These are phyloP conservation scores for Linum usitatissimum DNA, from an alignment of 345 rosid genomes.

Conservation along the genomic window DNA sequence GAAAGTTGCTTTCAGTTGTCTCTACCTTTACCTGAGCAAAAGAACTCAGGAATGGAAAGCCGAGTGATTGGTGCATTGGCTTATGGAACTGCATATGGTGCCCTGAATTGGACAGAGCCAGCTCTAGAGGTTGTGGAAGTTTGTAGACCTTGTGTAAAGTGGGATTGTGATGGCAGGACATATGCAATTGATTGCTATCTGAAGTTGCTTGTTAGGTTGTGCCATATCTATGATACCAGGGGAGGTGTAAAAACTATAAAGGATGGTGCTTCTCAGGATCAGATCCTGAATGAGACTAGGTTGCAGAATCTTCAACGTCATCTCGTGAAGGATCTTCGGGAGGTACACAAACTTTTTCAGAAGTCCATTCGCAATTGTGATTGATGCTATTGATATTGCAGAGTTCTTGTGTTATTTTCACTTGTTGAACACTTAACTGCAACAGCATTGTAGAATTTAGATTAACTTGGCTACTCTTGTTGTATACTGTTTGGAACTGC, in stretches of 20 bases:
- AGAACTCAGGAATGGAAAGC: conserved; percentile 90
- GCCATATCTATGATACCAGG: conserved; percentile 90
- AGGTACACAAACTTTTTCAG: conserved; percentile 37
- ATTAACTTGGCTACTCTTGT: too few relatives aligned
- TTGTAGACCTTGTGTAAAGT: conserved; percentile 90
- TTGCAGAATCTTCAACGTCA: conserved; percentile 81
- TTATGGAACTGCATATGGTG: conserved; percentile 98
- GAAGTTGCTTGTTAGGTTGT: conserved; percentile 87
- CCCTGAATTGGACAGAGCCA: conserved; percentile 96
- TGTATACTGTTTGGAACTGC: neutral
- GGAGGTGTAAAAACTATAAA: conserved; percentile 95
- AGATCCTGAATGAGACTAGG: conserved; percentile 87
- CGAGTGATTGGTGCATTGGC: conserved; percentile 98
- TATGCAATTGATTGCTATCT: conserved; percentile 94
- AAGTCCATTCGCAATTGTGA: neutral
- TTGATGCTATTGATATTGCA: neutral
- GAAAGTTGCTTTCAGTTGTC: conserved; percentile 99
- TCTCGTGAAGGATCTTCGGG: conserved; percentile 78
- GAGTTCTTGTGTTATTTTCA: too few relatives aligned
- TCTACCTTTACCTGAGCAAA: conserved; percentile 89
- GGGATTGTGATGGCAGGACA: conserved; percentile 97
- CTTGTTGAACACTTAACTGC: too few relatives aligned
- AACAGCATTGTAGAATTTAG: too few relatives aligned
- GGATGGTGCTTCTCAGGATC: conserved; percentile 98
- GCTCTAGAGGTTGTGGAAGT: conserved; percentile 97